Conservation (phyloP, 1,139 yeast genomes). For the Magnusiomyces starmeri region DNA sequence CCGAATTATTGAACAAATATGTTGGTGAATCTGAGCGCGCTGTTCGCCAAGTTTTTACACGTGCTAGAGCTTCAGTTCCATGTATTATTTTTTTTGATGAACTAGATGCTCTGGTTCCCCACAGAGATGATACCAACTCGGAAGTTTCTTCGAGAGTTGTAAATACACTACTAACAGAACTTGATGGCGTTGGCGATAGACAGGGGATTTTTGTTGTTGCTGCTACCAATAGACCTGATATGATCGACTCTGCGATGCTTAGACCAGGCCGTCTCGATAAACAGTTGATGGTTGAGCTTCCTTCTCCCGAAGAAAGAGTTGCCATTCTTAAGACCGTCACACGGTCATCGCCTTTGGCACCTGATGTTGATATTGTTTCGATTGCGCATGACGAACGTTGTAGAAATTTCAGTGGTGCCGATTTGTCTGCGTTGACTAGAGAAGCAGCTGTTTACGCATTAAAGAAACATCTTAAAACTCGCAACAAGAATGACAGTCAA, state of each 20-base stretch:
- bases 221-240: constrained; percentile 95
- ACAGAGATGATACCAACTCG: constrained; percentile 75
- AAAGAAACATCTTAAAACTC: constrained; percentile 48
- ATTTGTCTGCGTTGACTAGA: constrained; percentile 79
- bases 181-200: constrained; percentile 90
- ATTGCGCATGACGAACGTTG: constrained; percentile 75
- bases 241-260: constrained; percentile 97
- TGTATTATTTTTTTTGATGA: constrained; percentile 96
- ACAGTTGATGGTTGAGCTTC: constrained; percentile 84
- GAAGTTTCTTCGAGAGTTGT: constrained; percentile 94
- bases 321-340: constrained; percentile 79
- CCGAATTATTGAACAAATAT: constrained; percentile 86
- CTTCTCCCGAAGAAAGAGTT: constrained; percentile 64
- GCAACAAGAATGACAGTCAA: constrained; percentile 27
- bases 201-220: constrained; percentile 92
- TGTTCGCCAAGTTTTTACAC: constrained; percentile 85
- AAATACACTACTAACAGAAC: constrained; percentile 84
- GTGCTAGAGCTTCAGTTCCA: constrained; percentile 93
- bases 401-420: constrained; percentile 92
- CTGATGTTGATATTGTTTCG: constrained; percentile 49
- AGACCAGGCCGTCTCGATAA: constrained; percentile 96
- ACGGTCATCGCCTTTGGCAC: constrained; percentile 64
- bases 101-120: constrained; percentile 90
- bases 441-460: constrained; percentile 90
- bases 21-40: constrained; percentile 97